Conservation (phyloP, 2,329 filamentous ascomycete genomes). For the Pestalotiopsis sp. region DNA sequence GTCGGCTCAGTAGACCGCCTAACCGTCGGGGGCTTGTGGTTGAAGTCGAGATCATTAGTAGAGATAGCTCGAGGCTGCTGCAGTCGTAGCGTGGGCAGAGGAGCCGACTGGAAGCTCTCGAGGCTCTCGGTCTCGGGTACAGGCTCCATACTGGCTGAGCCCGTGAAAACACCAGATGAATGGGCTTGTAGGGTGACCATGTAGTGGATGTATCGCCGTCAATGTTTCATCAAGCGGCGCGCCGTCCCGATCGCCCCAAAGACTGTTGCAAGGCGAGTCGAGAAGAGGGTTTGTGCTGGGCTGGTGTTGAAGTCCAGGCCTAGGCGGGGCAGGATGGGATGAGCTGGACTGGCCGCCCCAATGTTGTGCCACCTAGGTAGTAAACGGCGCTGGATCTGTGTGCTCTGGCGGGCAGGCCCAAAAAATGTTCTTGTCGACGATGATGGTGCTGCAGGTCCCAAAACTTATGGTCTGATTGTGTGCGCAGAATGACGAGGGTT, state of each 20-base stretch:
- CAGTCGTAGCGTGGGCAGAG: slow-evolving; percentile 56
- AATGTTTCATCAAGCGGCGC: not conserved
- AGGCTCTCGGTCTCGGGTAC: slow-evolving; percentile 70
- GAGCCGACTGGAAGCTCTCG: slow-evolving; percentile 65
- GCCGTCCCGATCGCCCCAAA: not conserved
- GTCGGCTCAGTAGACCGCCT: slow-evolving; percentile 63
- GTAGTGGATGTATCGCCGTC: not conserved
- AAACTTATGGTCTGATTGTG: not conserved
- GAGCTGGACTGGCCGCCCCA: not conserved
- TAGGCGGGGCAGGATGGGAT: not conserved
- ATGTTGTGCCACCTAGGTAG: not conserved
- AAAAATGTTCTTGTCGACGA: not conserved
- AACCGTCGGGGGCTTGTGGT: slow-evolving; percentile 53
- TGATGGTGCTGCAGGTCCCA: not conserved
- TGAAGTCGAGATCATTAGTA: slow-evolving; percentile 42
- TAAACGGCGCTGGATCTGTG: no score
- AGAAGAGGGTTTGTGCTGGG: not conserved
- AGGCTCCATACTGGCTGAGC: slow-evolving; percentile 57
- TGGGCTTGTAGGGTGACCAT: not conserved
- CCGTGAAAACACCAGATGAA: not conserved
- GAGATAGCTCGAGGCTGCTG: slow-evolving; percentile 41
- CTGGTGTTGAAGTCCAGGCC: not conserved
- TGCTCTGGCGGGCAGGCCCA: no score
- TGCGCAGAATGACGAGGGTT: slow-evolving; percentile 3
- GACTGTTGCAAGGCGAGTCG: not conserved